Conservation (phyloP, 257 asterid species). For the Linaria vulgaris region DNA sequence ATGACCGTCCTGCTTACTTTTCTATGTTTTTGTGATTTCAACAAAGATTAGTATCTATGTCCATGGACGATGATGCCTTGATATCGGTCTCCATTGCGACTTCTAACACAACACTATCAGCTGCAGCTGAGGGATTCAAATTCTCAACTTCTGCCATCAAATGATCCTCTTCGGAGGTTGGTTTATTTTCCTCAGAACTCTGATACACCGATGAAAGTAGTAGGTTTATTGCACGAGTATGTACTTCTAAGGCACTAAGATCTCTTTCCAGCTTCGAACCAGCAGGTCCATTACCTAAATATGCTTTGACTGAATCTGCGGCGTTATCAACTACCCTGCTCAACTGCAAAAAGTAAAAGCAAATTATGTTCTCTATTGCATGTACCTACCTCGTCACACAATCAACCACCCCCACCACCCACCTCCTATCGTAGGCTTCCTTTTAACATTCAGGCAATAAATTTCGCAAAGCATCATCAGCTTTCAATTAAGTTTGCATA, state of each 20-base stretch:
- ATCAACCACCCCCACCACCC: too few species aligned
- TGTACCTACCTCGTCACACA: neutral
- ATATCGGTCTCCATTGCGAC: slow-evolving; percentile 14
- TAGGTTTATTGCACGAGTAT: slow-evolving; percentile 42
- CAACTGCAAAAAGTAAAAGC: slow-evolving; percentile 46
- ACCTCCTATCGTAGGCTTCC: too few species aligned
- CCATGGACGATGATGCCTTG: slow-evolving; percentile 22
- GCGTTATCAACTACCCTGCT: slow-evolving; percentile 49
- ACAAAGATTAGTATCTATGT: slow-evolving; percentile 18
- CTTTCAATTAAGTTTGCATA: neutral
- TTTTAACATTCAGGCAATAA: neutral
- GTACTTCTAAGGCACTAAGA: slow-evolving; percentile 44
- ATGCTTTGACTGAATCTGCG: slow-evolving; percentile 45
- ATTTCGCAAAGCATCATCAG: neutral
- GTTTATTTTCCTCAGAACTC: slow-evolving; percentile 21
- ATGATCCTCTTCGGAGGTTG: slow-evolving; percentile 23
- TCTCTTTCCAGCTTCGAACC: slow-evolving; percentile 44
- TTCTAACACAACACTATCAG: slow-evolving; percentile 20
- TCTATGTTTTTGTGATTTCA: neutral
- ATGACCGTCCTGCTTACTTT: neutral
- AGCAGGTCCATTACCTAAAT: slow-evolving; percentile 30
- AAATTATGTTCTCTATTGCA: neutral
- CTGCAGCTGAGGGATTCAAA: slow-evolving; percentile 24
- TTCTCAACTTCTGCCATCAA: slow-evolving; percentile 27
- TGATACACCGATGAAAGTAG: slow-evolving; percentile 46